These are phyloP conservation scores for Letharia columbiana DNA, from an alignment of 495 filamentous ascomycete species.

Conservation along the genomic window DNA sequence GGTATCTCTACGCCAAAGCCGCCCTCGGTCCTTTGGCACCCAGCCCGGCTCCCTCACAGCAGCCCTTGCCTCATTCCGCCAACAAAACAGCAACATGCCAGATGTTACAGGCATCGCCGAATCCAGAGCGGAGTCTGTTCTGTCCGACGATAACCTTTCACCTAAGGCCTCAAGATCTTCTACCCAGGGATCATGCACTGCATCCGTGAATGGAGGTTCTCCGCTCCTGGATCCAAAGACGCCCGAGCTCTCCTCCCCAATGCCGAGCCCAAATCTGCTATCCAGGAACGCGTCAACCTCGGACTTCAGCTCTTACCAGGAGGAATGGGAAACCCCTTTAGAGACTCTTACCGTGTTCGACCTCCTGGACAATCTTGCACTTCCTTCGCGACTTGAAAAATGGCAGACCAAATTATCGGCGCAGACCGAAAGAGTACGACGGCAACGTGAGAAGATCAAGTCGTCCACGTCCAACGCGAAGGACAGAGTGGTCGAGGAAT, in stretches of 20 bases:
- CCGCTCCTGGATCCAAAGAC: conserved; percentile 19
- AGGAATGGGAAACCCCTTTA: conserved; percentile 88
- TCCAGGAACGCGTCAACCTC: conserved; percentile 71
- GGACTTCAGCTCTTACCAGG: conserved; percentile 66
- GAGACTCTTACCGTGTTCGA: conserved; percentile 89
- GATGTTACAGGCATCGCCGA: conserved; percentile 22
- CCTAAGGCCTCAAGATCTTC: conserved; percentile 22
- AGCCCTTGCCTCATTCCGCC: conserved; percentile 9
- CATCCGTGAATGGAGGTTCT: conserved; percentile 22
- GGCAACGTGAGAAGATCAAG: conserved; percentile 68
- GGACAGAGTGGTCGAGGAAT: conserved; percentile 79
- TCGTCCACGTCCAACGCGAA: conserved; percentile 46
- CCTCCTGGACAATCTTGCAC: conserved; percentile 84
- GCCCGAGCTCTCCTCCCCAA: conserved; percentile 32
- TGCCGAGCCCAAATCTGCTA: conserved; percentile 40
- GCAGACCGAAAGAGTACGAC: conserved; percentile 78
- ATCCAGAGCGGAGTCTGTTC: conserved; percentile 27
- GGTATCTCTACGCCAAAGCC: conserved; percentile 9
- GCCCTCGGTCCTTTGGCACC: conserved; percentile 3
- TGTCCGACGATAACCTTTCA: conserved; percentile 21
- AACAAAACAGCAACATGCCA: conserved; percentile 24
- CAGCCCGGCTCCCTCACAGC: conserved; percentile 12
- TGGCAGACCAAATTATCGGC: conserved; percentile 67
- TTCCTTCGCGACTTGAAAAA: conserved; percentile 81
- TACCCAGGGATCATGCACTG: conserved; percentile 26